phyloP scores from a whole-genome alignment of 306 rosid species.

The Malus fusca region DNA sequence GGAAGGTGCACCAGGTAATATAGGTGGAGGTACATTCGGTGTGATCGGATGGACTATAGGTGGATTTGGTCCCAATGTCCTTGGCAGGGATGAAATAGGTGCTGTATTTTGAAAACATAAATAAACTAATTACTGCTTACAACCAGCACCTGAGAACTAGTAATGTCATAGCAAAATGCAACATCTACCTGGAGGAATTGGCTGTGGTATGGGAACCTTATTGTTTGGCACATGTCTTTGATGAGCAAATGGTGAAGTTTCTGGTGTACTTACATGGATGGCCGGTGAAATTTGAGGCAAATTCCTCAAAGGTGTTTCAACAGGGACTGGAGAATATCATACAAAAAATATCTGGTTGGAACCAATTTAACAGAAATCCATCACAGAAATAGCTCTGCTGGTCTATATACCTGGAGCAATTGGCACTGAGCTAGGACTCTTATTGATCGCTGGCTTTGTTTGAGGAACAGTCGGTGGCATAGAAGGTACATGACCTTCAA shows the following conservation, averaged over 20 bases:
- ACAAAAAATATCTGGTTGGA: background rate
- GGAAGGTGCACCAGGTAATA: conserved; percentile 25
- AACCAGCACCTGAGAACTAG: conserved; percentile 7
- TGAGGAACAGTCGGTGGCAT: conserved; percentile 18
- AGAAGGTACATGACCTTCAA: conserved; percentile 30
- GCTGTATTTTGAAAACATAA: conserved; percentile 20
- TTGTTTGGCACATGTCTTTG: conserved; percentile 33
- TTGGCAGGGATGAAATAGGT: conserved; percentile 31
- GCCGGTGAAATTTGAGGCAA: conserved; percentile 45
- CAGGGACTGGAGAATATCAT: conserved; percentile 31
- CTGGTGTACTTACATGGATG: conserved; percentile 37
- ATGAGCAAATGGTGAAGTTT: conserved; percentile 35
- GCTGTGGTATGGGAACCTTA: conserved; percentile 35
- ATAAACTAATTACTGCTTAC: background rate
- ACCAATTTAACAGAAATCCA: conserved; percentile 17
- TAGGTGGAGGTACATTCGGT: conserved; percentile 23
- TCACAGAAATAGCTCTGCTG: background rate
- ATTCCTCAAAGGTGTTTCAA: conserved; percentile 31
- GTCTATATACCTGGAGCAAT: conserved; percentile 49
- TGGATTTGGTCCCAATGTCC: conserved; percentile 15
- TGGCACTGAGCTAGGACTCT: conserved; percentile 17
- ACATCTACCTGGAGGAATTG: conserved; percentile 48
- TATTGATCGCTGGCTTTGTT: conserved; percentile 11
- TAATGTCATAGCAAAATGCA: conserved; percentile 5
- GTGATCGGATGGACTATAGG: conserved; percentile 12